These are phyloP conservation scores for Acer yangbiense DNA, from an alignment of 345 rosid species.

Conservation along the genomic window DNA sequence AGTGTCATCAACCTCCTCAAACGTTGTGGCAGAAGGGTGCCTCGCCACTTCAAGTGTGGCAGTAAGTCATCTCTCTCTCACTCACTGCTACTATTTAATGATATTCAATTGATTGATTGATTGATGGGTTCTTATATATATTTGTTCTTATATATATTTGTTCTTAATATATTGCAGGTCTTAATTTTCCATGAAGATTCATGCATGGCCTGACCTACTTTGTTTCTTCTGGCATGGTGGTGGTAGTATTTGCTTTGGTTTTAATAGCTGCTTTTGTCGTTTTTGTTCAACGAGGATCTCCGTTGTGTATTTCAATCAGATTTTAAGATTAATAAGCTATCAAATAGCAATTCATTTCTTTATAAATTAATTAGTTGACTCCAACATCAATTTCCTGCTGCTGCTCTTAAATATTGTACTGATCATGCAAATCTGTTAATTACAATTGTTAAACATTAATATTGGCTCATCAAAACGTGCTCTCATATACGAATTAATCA, in stretches of 20 bases:
- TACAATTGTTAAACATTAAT: no score
- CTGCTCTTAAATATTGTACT: no score
- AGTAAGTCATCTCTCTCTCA: not conserved
- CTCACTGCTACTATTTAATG: not conserved
- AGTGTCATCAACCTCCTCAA: not conserved
- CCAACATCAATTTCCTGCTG: no score
- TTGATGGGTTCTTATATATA: not conserved
- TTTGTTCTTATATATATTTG: no score
- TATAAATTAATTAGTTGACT: no score
- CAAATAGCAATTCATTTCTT: no score
- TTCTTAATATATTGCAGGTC: not conserved
- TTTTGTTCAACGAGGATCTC: not conserved
- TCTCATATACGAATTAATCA: no score
- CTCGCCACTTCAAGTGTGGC: conserved; percentile 20
- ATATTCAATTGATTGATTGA: not conserved
- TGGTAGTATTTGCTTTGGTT: not conserved
- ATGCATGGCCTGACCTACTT: not conserved
- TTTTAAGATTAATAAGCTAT: not conserved
- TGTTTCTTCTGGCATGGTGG: not conserved
- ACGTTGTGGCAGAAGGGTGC: conserved; percentile 14
- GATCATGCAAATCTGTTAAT: no score
- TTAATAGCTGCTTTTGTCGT: not conserved
- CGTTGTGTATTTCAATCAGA: not conserved
- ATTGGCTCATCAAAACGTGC: no score
- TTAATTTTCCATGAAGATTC: conserved; percentile 7